Evolutionary conservation across 495 filamentous ascomycete genomes (phyloP), one percentile per base, ranked within the genome.

Genomic region (Annulohypoxylon moriforme): DNA sequence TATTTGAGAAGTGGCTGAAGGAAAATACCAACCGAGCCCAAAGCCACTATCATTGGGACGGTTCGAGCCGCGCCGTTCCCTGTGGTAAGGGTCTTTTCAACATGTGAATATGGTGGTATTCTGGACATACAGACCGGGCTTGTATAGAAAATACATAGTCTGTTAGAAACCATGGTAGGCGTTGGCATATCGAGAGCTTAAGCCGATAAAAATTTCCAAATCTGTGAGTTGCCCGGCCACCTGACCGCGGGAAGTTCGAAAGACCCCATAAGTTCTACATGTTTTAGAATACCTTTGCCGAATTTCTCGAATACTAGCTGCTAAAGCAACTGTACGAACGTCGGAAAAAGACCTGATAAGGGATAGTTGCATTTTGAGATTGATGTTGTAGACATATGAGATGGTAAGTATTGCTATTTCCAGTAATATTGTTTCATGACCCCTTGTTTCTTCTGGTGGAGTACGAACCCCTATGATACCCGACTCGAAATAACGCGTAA

Each of bases 41-140:
- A 16, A 16, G 40, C 20, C 3, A 4, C 2, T 24, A 25, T 42
- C 34, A 60, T 68, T 44, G 25, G 47, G 36, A 50, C 65, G 57
- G 65, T 47, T 68, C 65, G 57, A 68, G 36, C 65, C 57, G 57
- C 57, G 24, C 64, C 65, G 56, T 47, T 25, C 40, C 40, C 11
- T 24, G 42, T 20, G 4, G 14, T 20, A 50, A 16, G 29, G 38
- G 29, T 31, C 31, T 5, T 58, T 11, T 25, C 31, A 52, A 50
- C 22, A 25, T 49, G 3, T 49, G 44, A 24, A 22, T 8, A 24
- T 49, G 44, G 49, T 53, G 27, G 4, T 6, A 31, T 44, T 44
- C 4, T n/a, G n/a, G n/a, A n/a, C n/a, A n/a, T n/a, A n/a, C n/a
- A n/a, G n/a, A n/a, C n/a, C n/a, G n/a, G n/a, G n/a, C n/a, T n/a